These are phyloP conservation scores for Cylindrotheca closterium DNA, from an alignment of 108 stramenopile genomes.

Conservation along the genomic window DNA sequence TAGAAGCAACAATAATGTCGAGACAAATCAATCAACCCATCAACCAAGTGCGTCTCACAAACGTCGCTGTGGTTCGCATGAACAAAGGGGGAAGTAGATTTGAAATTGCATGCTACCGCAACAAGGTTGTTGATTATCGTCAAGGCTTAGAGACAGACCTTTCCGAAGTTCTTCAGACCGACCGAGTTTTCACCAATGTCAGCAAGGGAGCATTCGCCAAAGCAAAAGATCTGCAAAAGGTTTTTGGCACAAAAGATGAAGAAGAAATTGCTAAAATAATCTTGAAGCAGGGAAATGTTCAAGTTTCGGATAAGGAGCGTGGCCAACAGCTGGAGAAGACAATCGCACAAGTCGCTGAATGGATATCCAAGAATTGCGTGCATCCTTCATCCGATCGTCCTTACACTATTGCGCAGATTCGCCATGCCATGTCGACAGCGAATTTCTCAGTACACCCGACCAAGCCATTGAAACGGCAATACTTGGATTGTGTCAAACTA, in stretches of 20 bases:
- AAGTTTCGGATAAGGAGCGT: constrained; percentile 93
- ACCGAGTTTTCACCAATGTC: constrained; percentile 94
- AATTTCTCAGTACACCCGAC: constrained; percentile 92
- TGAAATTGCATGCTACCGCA: constrained; percentile 97
- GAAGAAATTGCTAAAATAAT: constrained; percentile 81
- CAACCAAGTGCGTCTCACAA: constrained; percentile 96
- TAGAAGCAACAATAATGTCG: no score
- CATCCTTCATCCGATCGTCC: constrained; percentile 85
- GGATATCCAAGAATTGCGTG: constrained; percentile 92
- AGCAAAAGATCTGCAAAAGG: constrained; percentile 75
- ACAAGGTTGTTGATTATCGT: constrained; percentile 97
- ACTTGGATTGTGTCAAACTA: constrained; percentile 91
- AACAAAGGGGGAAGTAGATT: constrained; percentile 91
- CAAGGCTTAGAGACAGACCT: constrained; percentile 96
- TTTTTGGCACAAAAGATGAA: constrained; percentile 86
- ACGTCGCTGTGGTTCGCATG: constrained; percentile 95
- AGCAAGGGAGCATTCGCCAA: constrained; percentile 95
- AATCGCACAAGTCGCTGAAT: constrained; percentile 85
- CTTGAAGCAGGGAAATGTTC: constrained; percentile 84
- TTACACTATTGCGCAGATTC: constrained; percentile 88
- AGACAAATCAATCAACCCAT: constrained; percentile 88
- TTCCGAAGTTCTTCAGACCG: constrained; percentile 97
- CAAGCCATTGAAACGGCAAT: constrained; percentile 90
- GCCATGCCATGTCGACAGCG: constrained; percentile 75
- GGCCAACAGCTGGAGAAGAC: constrained; percentile 72